Conservation (phyloP, 495 filamentous ascomycete species). For the Penicillium ucsense region DNA sequence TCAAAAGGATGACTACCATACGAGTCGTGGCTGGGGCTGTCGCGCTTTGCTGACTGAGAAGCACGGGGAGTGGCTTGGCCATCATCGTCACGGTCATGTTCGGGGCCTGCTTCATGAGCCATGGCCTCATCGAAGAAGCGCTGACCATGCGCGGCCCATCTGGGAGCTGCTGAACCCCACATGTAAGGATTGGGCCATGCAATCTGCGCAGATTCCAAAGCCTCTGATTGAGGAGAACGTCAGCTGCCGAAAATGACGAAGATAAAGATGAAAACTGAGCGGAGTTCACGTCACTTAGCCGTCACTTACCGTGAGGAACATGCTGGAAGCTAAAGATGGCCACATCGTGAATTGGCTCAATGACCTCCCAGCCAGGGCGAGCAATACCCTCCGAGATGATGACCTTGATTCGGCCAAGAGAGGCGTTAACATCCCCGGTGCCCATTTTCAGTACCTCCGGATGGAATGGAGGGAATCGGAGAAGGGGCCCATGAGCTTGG, state of each 20-base stretch:
- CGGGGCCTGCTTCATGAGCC: too few relatives aligned
- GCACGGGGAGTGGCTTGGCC: too few relatives aligned
- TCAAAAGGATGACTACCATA: too few relatives aligned
- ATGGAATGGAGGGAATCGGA: conserved; percentile 69
- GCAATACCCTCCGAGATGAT: conserved; percentile 66
- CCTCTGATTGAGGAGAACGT: conserved; percentile 33
- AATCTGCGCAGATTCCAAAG: conserved; percentile 68
- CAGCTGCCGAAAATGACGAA: too few relatives aligned
- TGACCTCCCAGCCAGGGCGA: conserved; percentile 39
- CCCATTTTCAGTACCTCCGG: conserved; percentile 58
- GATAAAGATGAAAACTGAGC: too few relatives aligned
- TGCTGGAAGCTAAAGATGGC: conserved; percentile 80
- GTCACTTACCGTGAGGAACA: conserved; percentile 59
- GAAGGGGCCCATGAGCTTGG: conserved; percentile 47
- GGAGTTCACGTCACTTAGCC: too few relatives aligned
- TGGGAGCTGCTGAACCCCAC: conserved; percentile 45
- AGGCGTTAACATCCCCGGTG: conserved; percentile 64
- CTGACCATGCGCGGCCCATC: too few relatives aligned
- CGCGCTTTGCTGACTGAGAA: too few relatives aligned
- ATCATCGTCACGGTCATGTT: too few relatives aligned
- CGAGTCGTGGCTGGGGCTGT: too few relatives aligned
- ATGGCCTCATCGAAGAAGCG: too few relatives aligned
- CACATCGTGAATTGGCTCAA: conserved; percentile 63
- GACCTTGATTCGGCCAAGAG: conserved; percentile 66
- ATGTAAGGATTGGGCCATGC: conserved; percentile 73